Evolutionary conservation across 768 basidiomycete species (phyloP), one percentile per base, ranked within the genome.

Genomic region (Symmetrospora coprosmae): DNA sequence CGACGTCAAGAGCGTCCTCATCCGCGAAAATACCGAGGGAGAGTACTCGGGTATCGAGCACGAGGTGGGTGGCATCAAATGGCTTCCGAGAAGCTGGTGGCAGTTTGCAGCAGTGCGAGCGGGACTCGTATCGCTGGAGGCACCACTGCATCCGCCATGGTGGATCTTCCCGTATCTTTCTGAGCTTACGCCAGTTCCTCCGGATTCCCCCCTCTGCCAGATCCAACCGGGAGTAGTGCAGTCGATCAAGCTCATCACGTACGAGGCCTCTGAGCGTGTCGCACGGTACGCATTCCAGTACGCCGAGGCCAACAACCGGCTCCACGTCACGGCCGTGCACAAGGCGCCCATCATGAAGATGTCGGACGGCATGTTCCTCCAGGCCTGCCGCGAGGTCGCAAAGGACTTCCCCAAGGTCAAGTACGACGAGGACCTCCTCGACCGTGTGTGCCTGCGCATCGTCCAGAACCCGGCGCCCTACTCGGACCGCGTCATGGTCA

Each of bases 291-390:
- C 94, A 5, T 99, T 99, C 80, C 81, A 94, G 75, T 94, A 96
- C 69, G 94, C 94, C n/a, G 81, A 84, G 67, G 78, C 83, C 56
- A 82, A 80, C 69, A 87, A 86, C 64, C 77, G 94, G 65, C 84
- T 83, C 73, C 82, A 86, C 67, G 94, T 99, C 64, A 97, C 92
- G 25, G 94, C 94, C 39, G 94, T 99, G 27, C 94, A 99, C 79
- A 99, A 99, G 76, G 94, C 94, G 23, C 94, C 92, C 72, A 96
- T 99, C 78, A 97, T 97, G 92, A 96, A 96, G 83, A 89, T 97
- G 86, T 97, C 92, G 19, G 94, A 99, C 73, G 94, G 94, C 63
- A 94, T 97, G 90, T 99, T 99, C 80, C 77, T 99, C 74, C 85
- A 87, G 38, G 94, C 94, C 23, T 97, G 94, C 74, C 84, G 94